Evolutionary conservation across 805 yeast genomes (phyloP), one percentile per base, ranked within the genome.

Genomic region (Komagataella kurtzmanii): DNA sequence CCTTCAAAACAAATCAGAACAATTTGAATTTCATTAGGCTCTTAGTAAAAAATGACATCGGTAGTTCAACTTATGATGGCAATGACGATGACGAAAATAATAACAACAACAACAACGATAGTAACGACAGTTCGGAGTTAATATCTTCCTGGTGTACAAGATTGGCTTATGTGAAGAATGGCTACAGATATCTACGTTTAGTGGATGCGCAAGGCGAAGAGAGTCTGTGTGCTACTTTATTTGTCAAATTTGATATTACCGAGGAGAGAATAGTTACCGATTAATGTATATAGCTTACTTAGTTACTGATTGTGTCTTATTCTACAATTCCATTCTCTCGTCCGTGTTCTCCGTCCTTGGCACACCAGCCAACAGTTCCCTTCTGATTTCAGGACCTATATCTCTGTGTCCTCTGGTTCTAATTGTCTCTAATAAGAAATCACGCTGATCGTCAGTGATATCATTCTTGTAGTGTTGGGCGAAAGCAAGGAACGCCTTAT

Each of bases 361-460:
- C 48, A 73, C 75, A 52, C 98, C 98, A 18, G 97, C 95, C 56
- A 86, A 69, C 56, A 93, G 74, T 65, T 93, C 99, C 61, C 97
- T 80, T 70, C 98, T 80, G 51, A 91, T 88, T 65, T 91, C 99
- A 2, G 96, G 95, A 2, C 97, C 90, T 54, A 93, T 86, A 24
- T 83, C 85, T 54, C 74, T 85, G 64, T 93, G 99, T 50, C 83
- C 83, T 68, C 96, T 85, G 64, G 84, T 90, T 69, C 96, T 83
- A 17, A 89, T 79, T 3, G 96, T 90, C 60, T 91, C 97, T 64
- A 93, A 70, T 54, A 93, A 71, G 67, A 91, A 88, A 60, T 93
- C 99, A 65, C 97, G 79, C 73, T 93, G 99, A 65, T 93, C 99
- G 60, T 88, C 96, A n/a, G 99, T 93, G 54, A 93, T 88, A 73